Percentiles rank a stretch among this genome's conserved stretches.
These are phyloP conservation scores for Boletus vermiculosoides DNA, from an alignment of 768 basidiomycete species.

Conservation along the genomic window DNA sequence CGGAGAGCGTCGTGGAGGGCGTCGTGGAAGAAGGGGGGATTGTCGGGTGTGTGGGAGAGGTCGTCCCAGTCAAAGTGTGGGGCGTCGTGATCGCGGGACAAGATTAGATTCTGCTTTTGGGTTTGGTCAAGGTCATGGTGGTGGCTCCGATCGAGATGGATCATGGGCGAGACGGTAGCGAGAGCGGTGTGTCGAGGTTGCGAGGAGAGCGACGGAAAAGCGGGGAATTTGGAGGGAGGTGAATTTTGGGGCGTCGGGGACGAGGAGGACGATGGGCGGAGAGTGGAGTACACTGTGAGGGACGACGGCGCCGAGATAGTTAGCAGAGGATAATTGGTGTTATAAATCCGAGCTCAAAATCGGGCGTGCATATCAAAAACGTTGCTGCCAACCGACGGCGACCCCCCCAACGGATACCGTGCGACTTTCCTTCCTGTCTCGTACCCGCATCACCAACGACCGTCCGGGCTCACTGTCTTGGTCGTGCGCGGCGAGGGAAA, in stretches of 20 bases:
- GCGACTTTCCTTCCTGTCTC: slow-evolving; percentile 27
- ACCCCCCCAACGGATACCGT: slow-evolving; percentile 19
- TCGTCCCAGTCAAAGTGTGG: slow-evolving; percentile 37
- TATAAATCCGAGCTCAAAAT: slow-evolving; percentile 34
- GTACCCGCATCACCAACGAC: not conserved
- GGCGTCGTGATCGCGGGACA: slow-evolving; percentile 35
- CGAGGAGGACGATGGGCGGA: slow-evolving; percentile 7
- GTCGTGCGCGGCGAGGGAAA: not conserved
- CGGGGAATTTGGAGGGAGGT: not conserved
- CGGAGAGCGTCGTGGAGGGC: slow-evolving; percentile 24
- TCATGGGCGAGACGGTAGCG: slow-evolving; percentile 34
- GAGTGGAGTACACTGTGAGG: not conserved
- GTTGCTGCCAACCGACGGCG: slow-evolving; percentile 16
- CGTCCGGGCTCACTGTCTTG: not conserved
- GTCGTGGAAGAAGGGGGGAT: slow-evolving; percentile 30
- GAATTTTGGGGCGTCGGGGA: not conserved
- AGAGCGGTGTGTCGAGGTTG: not conserved
- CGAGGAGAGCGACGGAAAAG: not conserved
- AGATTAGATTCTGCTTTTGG: slow-evolving; percentile 44
- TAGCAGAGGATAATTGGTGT: slow-evolving; percentile 23
- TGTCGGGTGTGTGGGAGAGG: slow-evolving; percentile 26
- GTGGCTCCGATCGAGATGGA: slow-evolving; percentile 55
- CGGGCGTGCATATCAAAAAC: slow-evolving; percentile 36
- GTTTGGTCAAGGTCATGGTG: slow-evolving; percentile 39
- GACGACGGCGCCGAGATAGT: slow-evolving; percentile 4